Conservation (phyloP, 2,329 filamentous ascomycete genomes). For the Colletotrichum neosansevieriae region DNA sequence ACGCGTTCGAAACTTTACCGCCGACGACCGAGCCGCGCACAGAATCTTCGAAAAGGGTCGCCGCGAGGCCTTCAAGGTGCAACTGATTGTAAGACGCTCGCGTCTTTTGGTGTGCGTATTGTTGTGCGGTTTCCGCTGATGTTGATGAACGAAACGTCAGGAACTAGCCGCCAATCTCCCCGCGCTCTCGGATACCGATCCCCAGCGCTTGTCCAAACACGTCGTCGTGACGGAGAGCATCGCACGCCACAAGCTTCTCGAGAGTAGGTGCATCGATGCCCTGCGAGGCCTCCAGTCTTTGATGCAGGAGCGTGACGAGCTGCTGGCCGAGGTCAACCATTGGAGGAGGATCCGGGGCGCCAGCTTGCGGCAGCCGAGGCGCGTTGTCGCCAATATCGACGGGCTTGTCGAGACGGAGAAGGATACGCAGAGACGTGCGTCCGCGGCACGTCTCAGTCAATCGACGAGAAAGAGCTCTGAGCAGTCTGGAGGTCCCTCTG, state of each 20-base stretch:
- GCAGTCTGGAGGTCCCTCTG: neutral
- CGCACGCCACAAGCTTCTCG: conserved; percentile 46
- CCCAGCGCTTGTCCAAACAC: conserved; percentile 54
- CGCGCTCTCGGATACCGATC: conserved; percentile 48
- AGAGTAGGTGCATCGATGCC: conserved; percentile 40
- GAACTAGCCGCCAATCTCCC: conserved; percentile 52
- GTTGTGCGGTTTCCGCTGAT: neutral
- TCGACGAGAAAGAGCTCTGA: neutral
- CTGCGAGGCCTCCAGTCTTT: conserved; percentile 41
- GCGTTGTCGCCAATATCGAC: conserved; percentile 3
- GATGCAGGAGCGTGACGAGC: conserved; percentile 45
- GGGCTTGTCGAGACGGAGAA: conserved; percentile 27
- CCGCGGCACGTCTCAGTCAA: neutral
- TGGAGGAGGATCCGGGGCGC: conserved; percentile 40
- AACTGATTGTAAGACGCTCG: conserved; percentile 48
- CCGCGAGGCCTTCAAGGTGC: conserved; percentile 56
- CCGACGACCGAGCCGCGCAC: conserved; percentile 55
- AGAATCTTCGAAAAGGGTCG: conserved; percentile 55
- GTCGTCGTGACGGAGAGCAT: conserved; percentile 54
- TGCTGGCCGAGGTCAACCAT: conserved; percentile 47
- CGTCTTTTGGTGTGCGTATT: neutral
- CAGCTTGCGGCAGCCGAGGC: neutral
- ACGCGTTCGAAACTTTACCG: conserved; percentile 53
- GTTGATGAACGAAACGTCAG: conserved; percentile 41
- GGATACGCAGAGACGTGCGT: conserved; percentile 13